Evolutionary conservation across 192 early-diverging fungal genomes (phyloP), one percentile per base, ranked within the genome.

Genomic region (Umbelopsis vinacea): DNA sequence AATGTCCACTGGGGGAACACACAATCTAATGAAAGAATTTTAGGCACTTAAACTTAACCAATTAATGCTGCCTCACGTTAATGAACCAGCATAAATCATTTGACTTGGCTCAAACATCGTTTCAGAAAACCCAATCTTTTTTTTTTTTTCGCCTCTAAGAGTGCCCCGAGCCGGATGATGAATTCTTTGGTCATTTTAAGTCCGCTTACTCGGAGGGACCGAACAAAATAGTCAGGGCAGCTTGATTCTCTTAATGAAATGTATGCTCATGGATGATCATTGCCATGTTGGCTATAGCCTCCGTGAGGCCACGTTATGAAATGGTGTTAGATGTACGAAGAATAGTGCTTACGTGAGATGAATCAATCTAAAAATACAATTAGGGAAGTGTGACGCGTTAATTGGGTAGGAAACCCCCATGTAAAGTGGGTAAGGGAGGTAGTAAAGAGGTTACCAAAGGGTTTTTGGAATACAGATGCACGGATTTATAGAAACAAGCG

Each of bases 151-250:
- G n/a, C 48, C 17, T 15, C 0, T 17, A 50, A 50, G n/a, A 37
- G 19, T 33, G 57, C 12, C 57, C 57, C 57, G 57, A 63, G 57
- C 57, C 57, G 57, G 57, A 37, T 37, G 33, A 37, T 63, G 57
- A 63, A 63, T 63, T 63, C 26, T 35, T 63, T 35, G 33, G 29
- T 7, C 17, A 17, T 21, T n/a, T 26, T 29, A 63, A 63, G 57
- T 63, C 57, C 57, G 57, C 57, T n/a, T 37, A 63, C 33, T 63
- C 57, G 57, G 57, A 17, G 33, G 33, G 57, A 14, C 48, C 48
- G 48, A 50, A 21, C 2, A 6, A 43, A 43, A 43, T 43, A 43
- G 6, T 6, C 40, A 43, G 40, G 40, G 40, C 40, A 43, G 11
- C 8, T 12, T 17, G 48, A 15, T 19, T 50, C 17, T 19, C 15